Base-by-base conservation (phyloP, 768 basidiomycete species). In the Amanita inopinata region DNA sequence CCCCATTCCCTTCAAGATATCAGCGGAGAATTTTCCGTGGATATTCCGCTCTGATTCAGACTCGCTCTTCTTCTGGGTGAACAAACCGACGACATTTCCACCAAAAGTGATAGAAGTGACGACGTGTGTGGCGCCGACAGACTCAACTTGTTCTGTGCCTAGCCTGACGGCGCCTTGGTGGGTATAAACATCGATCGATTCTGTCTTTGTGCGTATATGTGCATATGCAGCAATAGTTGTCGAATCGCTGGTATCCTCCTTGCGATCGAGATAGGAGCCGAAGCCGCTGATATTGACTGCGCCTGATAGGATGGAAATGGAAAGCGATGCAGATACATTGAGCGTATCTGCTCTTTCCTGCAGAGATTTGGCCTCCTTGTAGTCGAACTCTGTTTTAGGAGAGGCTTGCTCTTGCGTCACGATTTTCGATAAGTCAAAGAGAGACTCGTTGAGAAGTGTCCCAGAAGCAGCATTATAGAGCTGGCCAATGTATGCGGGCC, bases 261-360 rank as follows among this genome's bases (percentile, higher is more conserved):
- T 33, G 32, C 40, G 32, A 30, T 45, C 38, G 36, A 46, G 44
- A 33, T 48, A 46, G 24, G 43, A 40, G 5, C 43, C 38, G 19
- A 31, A 34, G 6, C 47, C 47, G 14, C 30, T 44, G 11, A 46
- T 23, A 4, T 22, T 31, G 30, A 48, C 19, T 18, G 32, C 15
- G 28, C 44, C 47, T 4, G 37, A 20, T 19, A 40, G 12, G 11
- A 46, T 25, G 17, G 37, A 33, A 32, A 46, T 3, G 69, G 58
- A 46, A 66, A 59, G 50, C 62, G 49, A 38, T 68, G 60, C 1
- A 10, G 38, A 39, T 5, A 28, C n/a, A 17, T 30, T 18, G 17
- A 39, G 27, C n/a, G 38, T 15, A 39, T 17, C 9, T 5, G 38
- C 38, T 6, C 38, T 27, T 11, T 22, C 18, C 24, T 39, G 22